A percentile compares a stretch with the other conserved stretches of the same genome.
Evolutionary conservation across 805 yeast species (phyloP).

Genomic region (Dipodascopsis uninucleata): DNA sequence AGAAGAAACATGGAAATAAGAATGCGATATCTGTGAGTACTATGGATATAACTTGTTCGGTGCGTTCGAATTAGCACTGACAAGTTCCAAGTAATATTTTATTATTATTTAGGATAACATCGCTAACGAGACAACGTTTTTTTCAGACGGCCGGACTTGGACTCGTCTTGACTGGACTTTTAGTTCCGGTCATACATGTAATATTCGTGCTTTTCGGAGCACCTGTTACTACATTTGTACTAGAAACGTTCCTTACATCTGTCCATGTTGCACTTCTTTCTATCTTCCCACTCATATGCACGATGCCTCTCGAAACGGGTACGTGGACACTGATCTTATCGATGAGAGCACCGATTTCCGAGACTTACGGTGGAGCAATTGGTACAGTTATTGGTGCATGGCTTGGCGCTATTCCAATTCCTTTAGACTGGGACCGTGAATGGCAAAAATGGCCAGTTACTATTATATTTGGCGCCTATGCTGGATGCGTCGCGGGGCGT

Average conservation of each 20-base stretch:
- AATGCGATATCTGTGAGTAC: conserved; percentile 1
- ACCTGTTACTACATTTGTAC: conserved; percentile 54
- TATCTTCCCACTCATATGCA: conserved; percentile 60
- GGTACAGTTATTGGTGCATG: conserved; percentile 68
- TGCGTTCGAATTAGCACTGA: too few species aligned
- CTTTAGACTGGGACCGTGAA: conserved; percentile 94
- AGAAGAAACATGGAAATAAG: conserved; percentile 2
- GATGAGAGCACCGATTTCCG: conserved; percentile 34
- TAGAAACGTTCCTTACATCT: conserved; percentile 58
- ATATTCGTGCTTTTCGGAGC: conserved; percentile 72
- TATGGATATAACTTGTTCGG: too few species aligned
- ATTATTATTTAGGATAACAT: background rate
- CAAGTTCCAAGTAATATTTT: background rate
- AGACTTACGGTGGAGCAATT: conserved; percentile 40
- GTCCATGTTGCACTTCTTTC: conserved; percentile 58
- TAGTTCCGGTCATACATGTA: conserved; percentile 33
- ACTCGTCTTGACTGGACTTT: conserved; percentile 13
- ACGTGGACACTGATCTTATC: conserved; percentile 41
- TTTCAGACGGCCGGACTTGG: conserved; percentile 14
- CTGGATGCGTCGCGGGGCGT: conserved; percentile 68
- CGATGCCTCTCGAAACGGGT: conserved; percentile 50
- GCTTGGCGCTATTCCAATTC: conserved; percentile 91
- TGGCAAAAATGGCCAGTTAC: conserved; percentile 98
- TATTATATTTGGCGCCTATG: conserved; percentile 68
- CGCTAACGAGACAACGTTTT: background rate